Evolutionary conservation across 352 stramenopile genomes (phyloP), one percentile per base, ranked within the genome.

Genomic region (Globisporangium rhizosaccharum): DNA sequence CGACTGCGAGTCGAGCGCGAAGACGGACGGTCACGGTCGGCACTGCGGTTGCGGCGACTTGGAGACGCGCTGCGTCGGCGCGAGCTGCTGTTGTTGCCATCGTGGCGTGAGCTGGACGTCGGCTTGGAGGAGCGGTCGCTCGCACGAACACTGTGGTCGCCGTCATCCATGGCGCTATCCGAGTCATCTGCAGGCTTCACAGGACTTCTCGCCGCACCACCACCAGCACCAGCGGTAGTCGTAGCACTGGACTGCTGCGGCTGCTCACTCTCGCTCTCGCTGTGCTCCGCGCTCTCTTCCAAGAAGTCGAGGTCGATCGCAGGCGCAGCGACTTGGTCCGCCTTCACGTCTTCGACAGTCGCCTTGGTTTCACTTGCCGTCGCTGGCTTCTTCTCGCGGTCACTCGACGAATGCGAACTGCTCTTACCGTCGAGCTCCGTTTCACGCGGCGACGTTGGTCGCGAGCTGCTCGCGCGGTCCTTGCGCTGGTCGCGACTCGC

Each of bases 261-360:
- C 18, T 71, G 60, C 17, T 78, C 62, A 18, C 45, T 59, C n/a
- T 80, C 78, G 45, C 68, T 81, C 12, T 80, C 77, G 60, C 73
- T 85, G 0, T 51, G 47, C 33, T 74, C 58, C 14, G 71, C 62
- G 33, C 71, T 70, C 25, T 90, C 80, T 41, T 91, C 76, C 54
- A 94, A 59, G 59, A 94, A 94, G 62, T 90, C 85, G 57, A 94
- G 71, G 57, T 94, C 85, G 63, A 94, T 94, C 3, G 85, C 85
- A 53, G 85, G 85, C 23, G 85, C 85, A 26, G 82, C 81, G 20
- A 94, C 73, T 46, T 90, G 73, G 48, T 93, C 79, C 47, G 86
- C 58, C 64, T 92, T 89, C 14, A 90, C 82, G 37, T 94, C 82
- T 54, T 89, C 82, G 37, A 75, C 69, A 28, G 61, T 82, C 53